Evolutionary conservation across 2,329 filamentous ascomycete genomes (phyloP).

Genomic region (Talaromyces verruculosus): DNA sequence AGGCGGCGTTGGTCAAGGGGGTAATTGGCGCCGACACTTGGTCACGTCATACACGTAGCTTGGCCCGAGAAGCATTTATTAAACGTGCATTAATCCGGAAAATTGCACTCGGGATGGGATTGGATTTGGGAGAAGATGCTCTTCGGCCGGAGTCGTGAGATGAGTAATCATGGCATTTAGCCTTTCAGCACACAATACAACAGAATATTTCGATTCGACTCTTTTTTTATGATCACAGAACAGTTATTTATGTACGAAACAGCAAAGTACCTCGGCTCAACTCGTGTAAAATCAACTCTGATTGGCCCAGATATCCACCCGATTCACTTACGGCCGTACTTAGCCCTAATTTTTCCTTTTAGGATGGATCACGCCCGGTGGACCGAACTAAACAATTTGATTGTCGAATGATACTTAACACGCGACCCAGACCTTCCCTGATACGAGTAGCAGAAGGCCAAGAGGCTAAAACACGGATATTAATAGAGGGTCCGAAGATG

Average conservation of each 20-base stretch:
- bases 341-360: neutral
- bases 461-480: neutral
- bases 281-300: neutral
- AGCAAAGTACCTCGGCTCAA: neutral
- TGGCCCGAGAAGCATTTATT: slow-evolving; percentile 50
- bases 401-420: neutral
- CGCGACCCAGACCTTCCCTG: neutral
- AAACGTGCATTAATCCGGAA: slow-evolving; percentile 49
- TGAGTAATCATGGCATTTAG: neutral
- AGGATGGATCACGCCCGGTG: neutral
- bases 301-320: neutral
- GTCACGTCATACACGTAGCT: slow-evolving; percentile 48
- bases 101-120: slow-evolving; percentile 48
- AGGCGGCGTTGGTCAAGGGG: slow-evolving; percentile 46
- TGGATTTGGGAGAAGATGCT: slow-evolving; percentile 29
- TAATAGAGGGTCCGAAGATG: neutral
- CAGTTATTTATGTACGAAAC: neutral
- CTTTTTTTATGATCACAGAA: neutral
- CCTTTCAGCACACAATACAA: neutral
- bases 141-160: neutral
- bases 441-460: neutral
- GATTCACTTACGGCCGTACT: neutral
- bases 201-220: too few species aligned
- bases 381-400: neutral
- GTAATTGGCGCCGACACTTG: slow-evolving; percentile 49